Base-by-base conservation (phyloP, 2,329 filamentous ascomycete genomes). In the Talaromyces sp. region DNA sequence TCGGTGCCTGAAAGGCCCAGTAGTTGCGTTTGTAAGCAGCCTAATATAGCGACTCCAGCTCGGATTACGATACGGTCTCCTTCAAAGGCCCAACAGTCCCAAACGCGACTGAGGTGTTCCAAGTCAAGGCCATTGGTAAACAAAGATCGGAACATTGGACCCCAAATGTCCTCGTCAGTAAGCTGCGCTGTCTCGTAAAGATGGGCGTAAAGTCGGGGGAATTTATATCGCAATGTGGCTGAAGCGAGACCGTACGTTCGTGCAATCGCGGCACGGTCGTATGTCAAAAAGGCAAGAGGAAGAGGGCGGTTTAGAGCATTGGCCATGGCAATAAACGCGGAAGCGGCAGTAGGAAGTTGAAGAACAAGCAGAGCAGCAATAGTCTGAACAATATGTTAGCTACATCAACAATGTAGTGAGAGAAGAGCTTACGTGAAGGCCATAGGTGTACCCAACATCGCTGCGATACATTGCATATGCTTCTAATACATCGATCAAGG, bases 381-480 rank as follows among this genome's bases (percentile, higher is more conserved):
- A 49, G 84, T 82, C 76, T 81, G 66, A 24, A 47, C 27, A 10
- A 37, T 57, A 33, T 31, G 60, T 52, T 47, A 16, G 47, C 56
- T 41, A 43, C 41, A 64, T 66, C 66, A n/a, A 24, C 13, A 33
- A 27, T 8, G 45, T 31, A 19, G 31, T 11, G 37, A 43, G 39
- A 11, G 10, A n/a, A 13, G 31, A 41, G 39, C 82, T 73, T 69
- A 83, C 79, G 70, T 88, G 86, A 66, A 86, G 84, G 63, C 86
- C 85, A 68, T 83, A 82, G 62, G 85, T 80, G 68, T 87, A 87
- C 62, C 86, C 85, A 45, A 89, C 84, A 69, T 89, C 86, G 59
- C 83, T 83, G 67, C 87, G 84, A 73, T 89, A 89, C 78, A 86
- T 85, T 10, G 84, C 83, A 73, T 88, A 89, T 33, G 87, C 86